phyloP scores from a whole-genome alignment of 2,329 filamentous ascomycete species.

The Acephala macrosclerotiorum region DNA sequence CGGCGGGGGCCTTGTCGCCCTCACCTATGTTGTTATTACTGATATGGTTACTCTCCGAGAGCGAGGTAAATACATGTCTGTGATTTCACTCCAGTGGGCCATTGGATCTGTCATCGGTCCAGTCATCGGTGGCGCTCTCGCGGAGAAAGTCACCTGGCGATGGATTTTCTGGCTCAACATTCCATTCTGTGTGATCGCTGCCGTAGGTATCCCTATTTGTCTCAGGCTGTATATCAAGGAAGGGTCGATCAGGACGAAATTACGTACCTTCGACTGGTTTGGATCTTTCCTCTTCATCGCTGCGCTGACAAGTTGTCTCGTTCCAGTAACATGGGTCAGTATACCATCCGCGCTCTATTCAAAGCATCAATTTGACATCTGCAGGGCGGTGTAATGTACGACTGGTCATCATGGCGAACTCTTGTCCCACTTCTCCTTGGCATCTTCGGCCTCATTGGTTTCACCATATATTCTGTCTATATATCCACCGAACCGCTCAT shows the following conservation, averaged over 20 bases:
- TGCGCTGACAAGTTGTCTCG: conserved; percentile 63
- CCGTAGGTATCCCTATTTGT: conserved; percentile 36
- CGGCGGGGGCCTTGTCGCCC: conserved; percentile 55
- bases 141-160: conserved; percentile 44
- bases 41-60: conserved; percentile 53
- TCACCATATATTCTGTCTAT: conserved; percentile 58
- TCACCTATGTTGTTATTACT: conserved; percentile 44
- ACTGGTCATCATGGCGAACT: conserved; percentile 66
- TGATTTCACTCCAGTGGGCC: conserved; percentile 38
- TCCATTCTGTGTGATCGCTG: conserved; percentile 35
- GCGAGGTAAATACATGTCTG: conserved; percentile 47
- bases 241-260: conserved; percentile 31
- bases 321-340: conserved; percentile 68
- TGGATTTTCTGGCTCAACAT: conserved; percentile 40
- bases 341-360: conserved; percentile 8
- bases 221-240: conserved; percentile 31
- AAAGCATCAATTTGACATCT: conserved; percentile 2
- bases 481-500: conserved; percentile 44
- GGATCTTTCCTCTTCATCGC: conserved; percentile 67
- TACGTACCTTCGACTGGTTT: conserved; percentile 61
- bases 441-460: conserved; percentile 54
- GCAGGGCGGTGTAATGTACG: conserved; percentile 65
- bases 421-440: conserved; percentile 67
- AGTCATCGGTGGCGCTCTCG: conserved; percentile 51
- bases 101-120: conserved; percentile 42